phyloP scores from a whole-genome alignment of 768 basidiomycete genomes.

The Lactarius sp. region DNA sequence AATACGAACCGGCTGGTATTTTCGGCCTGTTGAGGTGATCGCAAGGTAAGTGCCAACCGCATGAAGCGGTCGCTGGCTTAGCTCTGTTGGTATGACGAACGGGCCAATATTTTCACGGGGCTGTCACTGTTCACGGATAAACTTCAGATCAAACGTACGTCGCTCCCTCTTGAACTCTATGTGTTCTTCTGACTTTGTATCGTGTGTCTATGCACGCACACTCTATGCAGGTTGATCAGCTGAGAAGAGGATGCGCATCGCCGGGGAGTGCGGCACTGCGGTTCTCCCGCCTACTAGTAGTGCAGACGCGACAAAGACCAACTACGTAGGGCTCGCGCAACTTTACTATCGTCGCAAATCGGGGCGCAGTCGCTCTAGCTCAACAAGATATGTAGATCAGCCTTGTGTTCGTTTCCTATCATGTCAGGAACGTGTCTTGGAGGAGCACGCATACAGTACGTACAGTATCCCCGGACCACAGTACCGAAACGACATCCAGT shows the following conservation, averaged over 20 bases:
- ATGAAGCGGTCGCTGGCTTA: background rate
- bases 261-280: conserved; percentile 50
- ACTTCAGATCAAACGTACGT: conserved; percentile 1
- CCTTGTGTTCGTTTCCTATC: background rate
- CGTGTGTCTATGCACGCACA: background rate
- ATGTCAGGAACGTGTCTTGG: background rate
- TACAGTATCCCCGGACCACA: background rate
- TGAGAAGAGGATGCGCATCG: conserved; percentile 49
- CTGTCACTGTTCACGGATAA: conserved; percentile 12
- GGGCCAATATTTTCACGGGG: conserved; percentile 4
- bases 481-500: background rate
- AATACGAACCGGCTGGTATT: conserved; percentile 42
- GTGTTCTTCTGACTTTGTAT: background rate
- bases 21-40: conserved; percentile 40
- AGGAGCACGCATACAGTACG: background rate
- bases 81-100: background rate
- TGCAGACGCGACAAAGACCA: conserved; percentile 38
- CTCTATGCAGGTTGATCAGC: conserved; percentile 39
- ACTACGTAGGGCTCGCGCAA: conserved; percentile 32
- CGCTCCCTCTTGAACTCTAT: background rate
- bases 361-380: background rate
- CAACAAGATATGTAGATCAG: background rate
- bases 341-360: conserved; percentile 53
- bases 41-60: conserved; percentile 35
- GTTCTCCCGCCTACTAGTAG: conserved; percentile 43